Base-by-base conservation (phyloP, 345 rosid genomes). In the Salix exigua region DNA sequence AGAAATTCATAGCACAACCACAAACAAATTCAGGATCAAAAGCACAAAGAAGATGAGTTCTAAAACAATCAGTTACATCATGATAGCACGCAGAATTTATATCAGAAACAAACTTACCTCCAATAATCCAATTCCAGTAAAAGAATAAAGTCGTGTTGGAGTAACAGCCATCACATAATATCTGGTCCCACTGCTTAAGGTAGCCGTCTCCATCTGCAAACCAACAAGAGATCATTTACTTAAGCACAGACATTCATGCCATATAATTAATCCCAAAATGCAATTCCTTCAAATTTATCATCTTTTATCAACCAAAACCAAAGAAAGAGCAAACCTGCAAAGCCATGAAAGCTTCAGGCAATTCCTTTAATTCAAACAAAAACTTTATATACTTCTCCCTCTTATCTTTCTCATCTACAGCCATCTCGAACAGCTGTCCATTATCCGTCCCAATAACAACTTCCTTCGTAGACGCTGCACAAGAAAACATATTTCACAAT, bases 151-250 rank as follows among this genome's bases (percentile, higher is more conserved):
- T 38, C 98, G 87, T 38, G 99, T 96, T 46, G 98, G 99, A 83
- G 98, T 94, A 68, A 96, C 97, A 81, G 95, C 99, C 99, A 96
- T 96, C 95, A 96, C 91, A 80, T 93, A 96, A 84, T 88, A 93
- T 83, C 98, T 90, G 77, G 92, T 91, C 76, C 94, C 97, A 68
- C 78, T 83, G 83, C 83, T 83, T 73, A 89, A 69, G 79, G 53
- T 89, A 74, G 99, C 93, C 38, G 95, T 90, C 87, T 96, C 99
- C 97, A 96, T 93, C 99, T 96, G 84, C 70, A 74, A 4, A 79
- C 53, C 72, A 79, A 77, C 19, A 33, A 40, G 42, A 68, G 33
- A 53, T 25, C 37, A 38, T 55, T 38, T 55, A 5, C 66, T 51
- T 35, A 75, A 70, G 18, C n/a, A 26, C n/a, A 70, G 16, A 51